Conservation (phyloP, 108 stramenopile genomes). For the Pseudonitzschia multiseries region DNA sequence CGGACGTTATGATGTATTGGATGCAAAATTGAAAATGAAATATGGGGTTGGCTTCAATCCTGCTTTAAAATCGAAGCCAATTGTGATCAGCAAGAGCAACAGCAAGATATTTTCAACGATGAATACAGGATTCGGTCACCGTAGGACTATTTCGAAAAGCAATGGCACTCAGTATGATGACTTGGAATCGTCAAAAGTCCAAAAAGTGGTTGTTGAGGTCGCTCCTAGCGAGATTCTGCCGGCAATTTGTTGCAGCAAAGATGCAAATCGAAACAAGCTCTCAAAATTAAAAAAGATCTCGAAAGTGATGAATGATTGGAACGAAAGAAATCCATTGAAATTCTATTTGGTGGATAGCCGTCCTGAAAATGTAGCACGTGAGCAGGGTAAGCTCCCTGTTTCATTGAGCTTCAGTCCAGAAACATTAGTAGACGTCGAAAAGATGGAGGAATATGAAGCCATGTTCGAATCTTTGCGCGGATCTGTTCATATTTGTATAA, state of each 20-base stretch:
- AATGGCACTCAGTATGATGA: constrained; percentile 13
- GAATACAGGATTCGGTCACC: constrained; percentile 36
- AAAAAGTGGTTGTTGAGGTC: constrained; percentile 61
- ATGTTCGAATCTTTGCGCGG: constrained; percentile 80
- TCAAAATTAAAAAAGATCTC: constrained; percentile 19
- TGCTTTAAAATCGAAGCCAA: constrained; percentile 51
- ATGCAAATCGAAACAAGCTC: constrained; percentile 21
- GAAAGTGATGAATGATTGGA: constrained; percentile 20
- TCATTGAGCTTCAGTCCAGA: constrained; percentile 69
- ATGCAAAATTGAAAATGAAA: constrained; percentile 72
- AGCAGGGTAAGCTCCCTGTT: constrained; percentile 81
- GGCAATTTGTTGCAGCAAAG: constrained; percentile 64
- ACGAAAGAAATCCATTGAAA: constrained; percentile 43
- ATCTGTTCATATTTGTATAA: constrained; percentile 70
- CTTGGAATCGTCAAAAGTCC: neutral
- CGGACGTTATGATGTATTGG: constrained; percentile 73
- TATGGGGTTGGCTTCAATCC: constrained; percentile 84
- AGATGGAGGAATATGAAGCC: constrained; percentile 58
- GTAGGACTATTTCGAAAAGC: neutral
- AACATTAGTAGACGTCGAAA: constrained; percentile 62
- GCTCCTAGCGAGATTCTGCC: constrained; percentile 71
- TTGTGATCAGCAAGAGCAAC: constrained; percentile 33
- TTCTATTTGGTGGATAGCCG: constrained; percentile 81
- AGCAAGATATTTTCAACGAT: constrained; percentile 40
- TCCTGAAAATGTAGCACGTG: constrained; percentile 50